These are phyloP conservation scores for Musa schizocarpa DNA, from an alignment of 176 grass and related monocot species.

Conservation along the genomic window DNA sequence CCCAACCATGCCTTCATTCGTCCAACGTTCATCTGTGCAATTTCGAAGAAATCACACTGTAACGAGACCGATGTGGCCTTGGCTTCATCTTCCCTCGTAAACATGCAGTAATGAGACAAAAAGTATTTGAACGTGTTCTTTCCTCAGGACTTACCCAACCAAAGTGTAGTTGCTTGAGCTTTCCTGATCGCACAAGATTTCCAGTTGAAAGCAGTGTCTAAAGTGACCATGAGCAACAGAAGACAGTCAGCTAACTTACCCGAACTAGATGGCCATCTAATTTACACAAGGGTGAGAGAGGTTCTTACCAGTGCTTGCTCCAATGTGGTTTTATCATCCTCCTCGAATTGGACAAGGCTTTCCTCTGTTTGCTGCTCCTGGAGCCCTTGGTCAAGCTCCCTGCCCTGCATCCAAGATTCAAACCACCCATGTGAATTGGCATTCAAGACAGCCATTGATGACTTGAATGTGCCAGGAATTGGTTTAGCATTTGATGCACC, in stretches of 20 bases:
- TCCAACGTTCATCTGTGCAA: conserved; percentile 36
- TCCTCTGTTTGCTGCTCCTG: neutral
- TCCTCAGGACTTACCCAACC: neutral
- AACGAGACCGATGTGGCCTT: too few species aligned
- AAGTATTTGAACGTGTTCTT: too few species aligned
- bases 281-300: neutral
- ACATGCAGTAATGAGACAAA: too few species aligned
- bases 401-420: neutral
- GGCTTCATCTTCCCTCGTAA: too few species aligned
- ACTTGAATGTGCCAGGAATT: too few species aligned
- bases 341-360: neutral
- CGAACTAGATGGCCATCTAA: neutral
- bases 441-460: too few species aligned
- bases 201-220: neutral
- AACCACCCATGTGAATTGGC: neutral
- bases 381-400: neutral
- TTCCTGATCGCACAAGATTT: neutral
- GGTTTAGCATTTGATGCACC: too few species aligned
- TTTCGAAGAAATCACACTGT: neutral
- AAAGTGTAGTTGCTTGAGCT: neutral
- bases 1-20: conserved; percentile 45
- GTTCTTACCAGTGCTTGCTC: neutral
- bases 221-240: neutral
- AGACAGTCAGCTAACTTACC: neutral
- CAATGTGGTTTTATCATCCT: neutral